Conservation (phyloP, 768 basidiomycete genomes). For the Cantharellus anzutake region DNA sequence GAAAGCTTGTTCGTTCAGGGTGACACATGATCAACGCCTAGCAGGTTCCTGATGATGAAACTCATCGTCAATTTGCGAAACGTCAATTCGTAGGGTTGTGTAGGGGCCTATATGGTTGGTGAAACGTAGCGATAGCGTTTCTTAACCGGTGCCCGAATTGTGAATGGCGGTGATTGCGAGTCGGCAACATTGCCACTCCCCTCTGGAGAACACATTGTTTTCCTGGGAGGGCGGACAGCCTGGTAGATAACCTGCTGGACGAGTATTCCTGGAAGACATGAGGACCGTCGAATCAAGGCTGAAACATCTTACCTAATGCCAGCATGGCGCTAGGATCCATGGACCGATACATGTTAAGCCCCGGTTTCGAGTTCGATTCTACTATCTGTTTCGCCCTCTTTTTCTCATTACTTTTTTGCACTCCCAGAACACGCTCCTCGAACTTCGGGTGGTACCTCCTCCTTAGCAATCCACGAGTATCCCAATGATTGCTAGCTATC, state of each 20-base stretch:
- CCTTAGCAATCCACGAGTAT: constrained; percentile 19
- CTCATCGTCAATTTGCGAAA: too few relatives aligned
- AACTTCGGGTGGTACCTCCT: constrained; percentile 15
- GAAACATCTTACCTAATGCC: background rate
- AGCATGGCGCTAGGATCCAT: background rate
- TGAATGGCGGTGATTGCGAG: background rate
- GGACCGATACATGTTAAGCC: background rate
- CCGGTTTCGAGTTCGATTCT: background rate
- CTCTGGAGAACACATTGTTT: background rate
- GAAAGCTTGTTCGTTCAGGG: too few relatives aligned
- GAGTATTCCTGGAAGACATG: background rate
- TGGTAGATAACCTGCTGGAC: background rate
- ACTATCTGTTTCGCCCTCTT: constrained; percentile 12
- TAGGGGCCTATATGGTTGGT: too few relatives aligned
- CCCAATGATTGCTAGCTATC: constrained; percentile 37
- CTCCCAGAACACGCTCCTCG: too few relatives aligned
- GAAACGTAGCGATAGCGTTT: too few relatives aligned
- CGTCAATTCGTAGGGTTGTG: too few relatives aligned
- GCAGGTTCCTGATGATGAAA: too few relatives aligned
- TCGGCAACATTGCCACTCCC: background rate
- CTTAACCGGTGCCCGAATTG: background rate
- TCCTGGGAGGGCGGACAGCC: background rate
- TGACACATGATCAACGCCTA: too few relatives aligned
- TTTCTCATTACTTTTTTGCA: constrained; percentile 13
- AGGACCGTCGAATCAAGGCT: background rate